Evolutionary conservation across 1,284 basidiomycete genomes (phyloP), one percentile per base, ranked within the genome.

Genomic region (Pseudozyma sp.): DNA sequence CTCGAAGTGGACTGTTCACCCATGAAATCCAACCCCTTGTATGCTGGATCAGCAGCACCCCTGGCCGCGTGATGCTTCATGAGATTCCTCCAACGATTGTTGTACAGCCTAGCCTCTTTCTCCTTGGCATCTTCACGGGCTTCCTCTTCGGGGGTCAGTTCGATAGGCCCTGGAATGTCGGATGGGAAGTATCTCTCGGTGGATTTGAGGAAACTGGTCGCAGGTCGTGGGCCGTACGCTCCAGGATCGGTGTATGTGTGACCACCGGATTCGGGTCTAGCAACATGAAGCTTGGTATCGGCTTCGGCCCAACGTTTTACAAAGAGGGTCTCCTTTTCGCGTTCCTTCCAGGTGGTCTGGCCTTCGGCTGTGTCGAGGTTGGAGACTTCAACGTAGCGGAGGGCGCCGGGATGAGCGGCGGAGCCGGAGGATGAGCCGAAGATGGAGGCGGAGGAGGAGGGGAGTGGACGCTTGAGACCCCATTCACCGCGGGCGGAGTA

Each of bases 401-500:
- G 43, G 0, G 72, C 68, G 11, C 78, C 80, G 2, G 64, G 64
- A 46, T 68, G 68, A 6, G 74, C 48, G 29, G 55, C 59, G 10
- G 75, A 68, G 45, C 76, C 73, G 54, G 76, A 75, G 5, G 78
- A 74, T 5, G 67, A 71, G 44, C 74, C 54, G 34, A 75, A 74
- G 56, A 75, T 72, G 11, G 73, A 68, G 9, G 63, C 51, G 13
- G 72, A 60, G 4, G 69, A 57, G 11, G 78, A 78, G 29, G 80
- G 76, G 24, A 81, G 67, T 14, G 80, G 64, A 7, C 81, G 64
- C 55, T 82, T 82, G 59, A 82, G 54, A 42, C 81, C 81, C 64
- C 72, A 83, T 59, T 83, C 80, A 31, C 81, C 81, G 19, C 81
- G 73, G 13, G 71, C 68, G 13, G 75, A 62, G 54, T 76, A 76